These are phyloP conservation scores for Claviceps sp. DNA, from an alignment of 2,329 filamentous ascomycete species.

Conservation along the genomic window DNA sequence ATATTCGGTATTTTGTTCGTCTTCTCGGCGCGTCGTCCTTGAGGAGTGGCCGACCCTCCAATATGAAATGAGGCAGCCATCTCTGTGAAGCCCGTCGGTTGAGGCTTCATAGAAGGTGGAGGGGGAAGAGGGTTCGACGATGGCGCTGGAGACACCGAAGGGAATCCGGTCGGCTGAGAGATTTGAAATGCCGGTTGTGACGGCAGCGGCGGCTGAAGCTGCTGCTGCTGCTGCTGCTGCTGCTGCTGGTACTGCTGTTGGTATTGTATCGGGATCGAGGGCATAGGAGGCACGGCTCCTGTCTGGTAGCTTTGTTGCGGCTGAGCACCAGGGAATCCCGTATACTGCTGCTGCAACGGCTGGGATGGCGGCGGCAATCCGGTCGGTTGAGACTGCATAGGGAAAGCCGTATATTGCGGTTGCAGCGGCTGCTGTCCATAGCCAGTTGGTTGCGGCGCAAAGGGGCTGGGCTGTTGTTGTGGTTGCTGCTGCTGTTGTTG, in stretches of 20 bases:
- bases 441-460: slow-evolving; percentile 47
- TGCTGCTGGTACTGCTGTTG: slow-evolving; percentile 47
- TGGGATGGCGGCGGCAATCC: slow-evolving; percentile 44
- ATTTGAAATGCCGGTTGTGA: slow-evolving; percentile 24
- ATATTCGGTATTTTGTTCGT: slow-evolving; percentile 81
- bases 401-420: slow-evolving; percentile 49
- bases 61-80: slow-evolving; percentile 56
- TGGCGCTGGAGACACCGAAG: slow-evolving; percentile 34
- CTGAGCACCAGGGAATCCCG: slow-evolving; percentile 43
- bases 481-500: slow-evolving; percentile 28
- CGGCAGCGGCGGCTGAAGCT: slow-evolving; percentile 16
- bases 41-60: slow-evolving; percentile 29
- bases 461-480: slow-evolving; percentile 39
- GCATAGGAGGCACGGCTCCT: slow-evolving; percentile 42
- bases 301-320: slow-evolving; percentile 50
- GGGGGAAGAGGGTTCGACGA: slow-evolving; percentile 34
- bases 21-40: slow-evolving; percentile 35
- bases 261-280: slow-evolving; percentile 45
- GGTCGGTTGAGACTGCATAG: slow-evolving; percentile 31
- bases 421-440: slow-evolving; percentile 38
- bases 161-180: slow-evolving; percentile 31
- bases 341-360: slow-evolving; percentile 53
- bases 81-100: slow-evolving; percentile 50
- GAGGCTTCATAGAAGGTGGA: slow-evolving; percentile 49
- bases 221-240: slow-evolving; percentile 27